Evolutionary conservation across 2,329 filamentous ascomycete species (phyloP), one percentile per base, ranked within the genome.

Genomic region (Alternaria dauci): DNA sequence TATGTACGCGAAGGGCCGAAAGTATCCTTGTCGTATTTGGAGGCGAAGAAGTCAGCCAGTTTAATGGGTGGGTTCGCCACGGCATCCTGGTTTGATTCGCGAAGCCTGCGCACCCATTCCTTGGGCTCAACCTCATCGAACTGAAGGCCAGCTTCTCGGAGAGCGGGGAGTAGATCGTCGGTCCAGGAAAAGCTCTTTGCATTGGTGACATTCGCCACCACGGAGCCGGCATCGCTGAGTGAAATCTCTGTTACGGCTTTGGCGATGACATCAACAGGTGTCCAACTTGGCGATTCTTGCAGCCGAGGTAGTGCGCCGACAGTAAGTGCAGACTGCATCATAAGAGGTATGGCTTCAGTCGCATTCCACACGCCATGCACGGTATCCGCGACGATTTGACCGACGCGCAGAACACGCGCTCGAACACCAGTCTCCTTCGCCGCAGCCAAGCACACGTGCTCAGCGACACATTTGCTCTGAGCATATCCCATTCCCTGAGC

Each of bases 191-290:
- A 83, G 1, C 75, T 73, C 7, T 65, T 72, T 0, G 81, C 80
- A 59, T 87, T 87, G n/a, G 84, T 78, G 8, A 89, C 75, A 58
- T 88, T 84, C 59, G 83, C 86, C 16, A 87, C 79, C 0, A 78
- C 67, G 2, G 72, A 66, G 2, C 41, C 52, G 3, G 61, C 61
- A 38, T 71, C 51, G n/a, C 65, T 63, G 30, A 72, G 55, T 12
- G 71, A 55, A 11, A 74, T 70, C 47, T 75, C 71, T 5, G 61
- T 38, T 2, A 74, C 59, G 8, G 69, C 68, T 55, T 68, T 64
- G 0, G 74, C 74, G 23, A 71, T 59, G 8, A 70, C 55, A 58
- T 76, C 71, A 3, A 76, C 74, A 5, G 75, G 73, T n/a, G 74
- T 70, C 75, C 75, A 77, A 42, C 63, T 67, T 2, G 69, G 68